phyloP scores from a whole-genome alignment of 345 rosid species.

The Populus euphratica region DNA sequence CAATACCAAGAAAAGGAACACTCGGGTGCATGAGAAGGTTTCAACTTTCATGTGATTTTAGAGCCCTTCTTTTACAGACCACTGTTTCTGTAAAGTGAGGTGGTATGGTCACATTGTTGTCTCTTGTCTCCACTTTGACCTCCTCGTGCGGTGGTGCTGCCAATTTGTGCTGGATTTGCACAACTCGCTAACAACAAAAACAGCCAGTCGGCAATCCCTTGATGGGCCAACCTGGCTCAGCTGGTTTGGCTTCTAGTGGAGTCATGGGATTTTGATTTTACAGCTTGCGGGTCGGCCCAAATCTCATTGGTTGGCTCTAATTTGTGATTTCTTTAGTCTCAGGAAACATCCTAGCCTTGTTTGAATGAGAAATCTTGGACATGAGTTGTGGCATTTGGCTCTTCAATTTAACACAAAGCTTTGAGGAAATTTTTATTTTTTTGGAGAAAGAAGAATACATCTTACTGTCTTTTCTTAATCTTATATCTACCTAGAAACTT shows the following conservation, averaged over 20 bases:
- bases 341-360: background rate
- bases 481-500: background rate
- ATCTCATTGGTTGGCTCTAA: background rate
- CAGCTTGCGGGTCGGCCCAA: conserved; percentile 14
- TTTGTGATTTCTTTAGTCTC: background rate
- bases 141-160: background rate
- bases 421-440: background rate
- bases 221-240: conserved; percentile 28
- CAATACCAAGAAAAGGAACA: too few relatives aligned
- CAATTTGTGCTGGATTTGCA: background rate
- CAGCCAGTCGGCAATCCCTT: conserved; percentile 26
- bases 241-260: conserved; percentile 24
- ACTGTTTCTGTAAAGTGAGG: background rate
- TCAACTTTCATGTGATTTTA: background rate
- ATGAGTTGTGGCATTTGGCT: background rate
- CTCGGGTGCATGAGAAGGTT: background rate
- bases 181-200: conserved; percentile 5
- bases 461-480: background rate
- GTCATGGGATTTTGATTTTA: conserved; percentile 12
- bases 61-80: background rate
- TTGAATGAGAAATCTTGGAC: background rate
- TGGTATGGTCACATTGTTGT: background rate
- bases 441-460: too few relatives aligned
- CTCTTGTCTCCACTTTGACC: background rate
- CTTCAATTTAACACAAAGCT: background rate